Evolutionary conservation across 75 land plant genomes (phyloP).

Genomic region (Gnetum montanum): DNA sequence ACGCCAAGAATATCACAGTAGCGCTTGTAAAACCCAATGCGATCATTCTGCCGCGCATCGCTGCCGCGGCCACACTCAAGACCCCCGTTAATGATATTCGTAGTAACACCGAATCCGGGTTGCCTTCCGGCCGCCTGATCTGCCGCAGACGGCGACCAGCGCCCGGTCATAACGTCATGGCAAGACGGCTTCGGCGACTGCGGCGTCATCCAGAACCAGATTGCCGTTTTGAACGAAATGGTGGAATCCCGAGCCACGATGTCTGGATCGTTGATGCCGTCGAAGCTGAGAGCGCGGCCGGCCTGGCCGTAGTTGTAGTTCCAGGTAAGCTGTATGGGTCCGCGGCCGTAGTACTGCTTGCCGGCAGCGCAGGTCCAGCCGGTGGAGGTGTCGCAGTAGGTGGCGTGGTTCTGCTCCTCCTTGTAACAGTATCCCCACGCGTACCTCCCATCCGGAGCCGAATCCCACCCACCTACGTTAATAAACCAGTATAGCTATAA

Average conservation of each 20-base stretch:
- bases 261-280: conserved; percentile 38
- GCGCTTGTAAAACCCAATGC: conserved; percentile 36
- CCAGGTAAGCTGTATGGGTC: conserved; percentile 51
- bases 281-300: conserved; percentile 17
- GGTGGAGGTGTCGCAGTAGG: conserved; percentile 16
- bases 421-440: conserved; percentile 59
- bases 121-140: conserved; percentile 28
- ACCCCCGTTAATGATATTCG: conserved; percentile 63
- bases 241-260: conserved; percentile 30
- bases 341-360: conserved; percentile 54
- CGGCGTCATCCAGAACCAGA: conserved; percentile 69
- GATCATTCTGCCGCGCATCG: conserved; percentile 10
- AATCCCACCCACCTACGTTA: conserved; percentile 45
- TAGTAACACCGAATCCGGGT: conserved; percentile 68
- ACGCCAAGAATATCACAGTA: conserved; percentile 41
- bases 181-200: too few species aligned
- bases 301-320: conserved; percentile 59
- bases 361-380: conserved; percentile 48
- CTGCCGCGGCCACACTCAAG: conserved; percentile 39
- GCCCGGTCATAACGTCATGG: conserved; percentile 46
- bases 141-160: conserved; percentile 29
- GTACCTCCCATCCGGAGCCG: conserved; percentile 52
- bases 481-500: not conserved
- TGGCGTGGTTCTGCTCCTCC: conserved; percentile 10
- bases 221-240: conserved; percentile 43